Evolutionary conservation across 164 flowering plant species (phyloP).

Genomic region (Magnolia changhungtana): DNA sequence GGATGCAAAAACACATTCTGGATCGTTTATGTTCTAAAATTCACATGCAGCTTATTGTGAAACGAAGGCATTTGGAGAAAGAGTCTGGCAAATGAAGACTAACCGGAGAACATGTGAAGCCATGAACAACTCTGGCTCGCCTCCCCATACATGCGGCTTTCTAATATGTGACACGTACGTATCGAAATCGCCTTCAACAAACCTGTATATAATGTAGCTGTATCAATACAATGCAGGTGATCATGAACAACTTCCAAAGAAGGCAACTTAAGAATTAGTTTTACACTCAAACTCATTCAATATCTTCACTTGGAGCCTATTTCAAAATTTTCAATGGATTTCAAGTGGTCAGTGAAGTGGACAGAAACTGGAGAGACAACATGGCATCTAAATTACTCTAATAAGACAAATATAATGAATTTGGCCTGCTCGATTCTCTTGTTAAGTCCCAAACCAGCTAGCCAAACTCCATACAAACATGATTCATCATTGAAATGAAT

Average conservation of each 20-base stretch:
- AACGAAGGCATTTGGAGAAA: background rate
- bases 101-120: conserved; percentile 93
- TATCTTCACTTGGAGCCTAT: no score
- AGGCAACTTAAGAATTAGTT: no score
- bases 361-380: background rate
- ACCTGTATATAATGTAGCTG: conserved; percentile 41
- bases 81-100: conserved; percentile 17
- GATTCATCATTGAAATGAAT: background rate
- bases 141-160: conserved; percentile 97
- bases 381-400: background rate
- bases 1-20: background rate
- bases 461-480: background rate
- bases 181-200: conserved; percentile 95
- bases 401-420: background rate
- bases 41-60: background rate
- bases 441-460: conserved; percentile 3
- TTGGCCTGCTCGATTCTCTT: background rate
- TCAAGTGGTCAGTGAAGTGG: background rate
- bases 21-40: background rate
- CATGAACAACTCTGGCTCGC: conserved; percentile 95
- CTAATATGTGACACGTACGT: conserved; percentile 74
- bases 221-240: no score
- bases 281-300: no score
- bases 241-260: background rate
- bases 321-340: background rate